Percentiles rank a stretch among this genome's conserved stretches.
phyloP scores from a whole-genome alignment of 345 rosid genomes.

The Brassica incana region DNA sequence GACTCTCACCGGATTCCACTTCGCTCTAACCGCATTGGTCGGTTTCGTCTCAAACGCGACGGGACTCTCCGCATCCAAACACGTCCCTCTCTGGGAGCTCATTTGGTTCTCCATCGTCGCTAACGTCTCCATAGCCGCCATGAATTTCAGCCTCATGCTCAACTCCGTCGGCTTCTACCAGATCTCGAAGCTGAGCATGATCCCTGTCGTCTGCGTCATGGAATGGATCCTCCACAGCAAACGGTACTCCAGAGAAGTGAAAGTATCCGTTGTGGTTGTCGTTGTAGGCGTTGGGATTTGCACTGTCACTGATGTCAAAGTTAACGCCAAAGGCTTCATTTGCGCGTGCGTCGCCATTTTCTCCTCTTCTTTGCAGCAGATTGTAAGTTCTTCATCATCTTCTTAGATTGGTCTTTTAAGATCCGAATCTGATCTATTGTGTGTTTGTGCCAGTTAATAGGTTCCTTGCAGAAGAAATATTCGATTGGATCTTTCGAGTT shows the following conservation, averaged over 20 bases:
- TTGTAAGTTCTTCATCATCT: conserved; percentile 57
- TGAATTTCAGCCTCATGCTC: conserved; percentile 96
- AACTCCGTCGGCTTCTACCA: conserved; percentile 95
- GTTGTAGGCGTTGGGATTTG: conserved; percentile 91
- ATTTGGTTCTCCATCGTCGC: conserved; percentile 89
- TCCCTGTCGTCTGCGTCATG: conserved; percentile 93
- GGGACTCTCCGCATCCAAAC: conserved; percentile 69
- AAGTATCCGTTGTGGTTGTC: conserved; percentile 71
- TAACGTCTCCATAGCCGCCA: conserved; percentile 75
- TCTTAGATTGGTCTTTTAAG: not conserved
- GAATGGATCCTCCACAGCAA: conserved; percentile 90
- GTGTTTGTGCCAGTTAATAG: conserved; percentile 60
- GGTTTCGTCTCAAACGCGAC: conserved; percentile 86
- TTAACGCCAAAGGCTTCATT: conserved; percentile 79
- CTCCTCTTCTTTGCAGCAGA: conserved; percentile 88
- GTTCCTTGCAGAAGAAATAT: conserved; percentile 88
- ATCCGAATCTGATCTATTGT: not conserved
- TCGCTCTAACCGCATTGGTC: conserved; percentile 76
- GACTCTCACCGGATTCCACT: conserved; percentile 89
- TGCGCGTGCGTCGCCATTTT: conserved; percentile 77
- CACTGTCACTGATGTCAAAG: conserved; percentile 90
- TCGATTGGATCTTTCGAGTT: conserved; percentile 87
- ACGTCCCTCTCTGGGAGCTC: conserved; percentile 91
- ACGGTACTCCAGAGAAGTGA: conserved; percentile 73
- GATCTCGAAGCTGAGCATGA: conserved; percentile 97